Percentiles rank a stretch among this genome's conserved stretches.
Evolutionary conservation across 306 rosid species (phyloP).

Genomic region (Trifolium fragiferum): DNA sequence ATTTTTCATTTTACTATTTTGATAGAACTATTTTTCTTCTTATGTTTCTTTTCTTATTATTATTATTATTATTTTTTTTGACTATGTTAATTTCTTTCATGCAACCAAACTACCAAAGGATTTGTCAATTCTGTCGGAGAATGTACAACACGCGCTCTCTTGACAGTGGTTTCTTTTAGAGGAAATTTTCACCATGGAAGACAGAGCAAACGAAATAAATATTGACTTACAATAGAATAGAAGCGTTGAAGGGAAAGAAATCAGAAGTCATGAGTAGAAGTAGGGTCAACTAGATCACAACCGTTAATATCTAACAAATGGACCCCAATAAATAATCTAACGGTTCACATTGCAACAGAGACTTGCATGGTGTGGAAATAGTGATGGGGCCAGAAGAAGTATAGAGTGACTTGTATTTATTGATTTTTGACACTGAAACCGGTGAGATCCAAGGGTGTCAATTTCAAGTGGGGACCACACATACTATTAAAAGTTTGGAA

Average conservation of each 20-base stretch:
- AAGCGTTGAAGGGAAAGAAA: conserved; percentile 35
- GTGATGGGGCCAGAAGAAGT: conserved; percentile 6
- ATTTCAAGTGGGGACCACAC: conserved; percentile 46
- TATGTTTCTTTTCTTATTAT: no score
- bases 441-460: conserved; percentile 43
- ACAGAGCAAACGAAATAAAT: conserved; percentile 1
- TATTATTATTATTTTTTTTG: no score
- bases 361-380: conserved; percentile 35
- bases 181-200: conserved; percentile 9
- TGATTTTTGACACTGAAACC: conserved; percentile 43
- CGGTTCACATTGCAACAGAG: background rate
- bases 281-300: conserved; percentile 51
- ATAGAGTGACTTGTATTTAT: conserved; percentile 28
- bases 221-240: conserved; percentile 40
- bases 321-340: conserved; percentile 11
- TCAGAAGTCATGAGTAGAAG: conserved; percentile 18
- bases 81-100: no score
- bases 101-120: no score
- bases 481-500: conserved; percentile 14
- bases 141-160: conserved; percentile 19
- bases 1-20: no score
- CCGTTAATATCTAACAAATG: conserved; percentile 39
- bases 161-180: background rate
- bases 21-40: no score
- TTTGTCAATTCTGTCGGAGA: background rate